Evolutionary conservation across 2,329 filamentous ascomycete genomes (phyloP), one percentile per base, ranked within the genome.

Genomic region (Diplodia mutila): DNA sequence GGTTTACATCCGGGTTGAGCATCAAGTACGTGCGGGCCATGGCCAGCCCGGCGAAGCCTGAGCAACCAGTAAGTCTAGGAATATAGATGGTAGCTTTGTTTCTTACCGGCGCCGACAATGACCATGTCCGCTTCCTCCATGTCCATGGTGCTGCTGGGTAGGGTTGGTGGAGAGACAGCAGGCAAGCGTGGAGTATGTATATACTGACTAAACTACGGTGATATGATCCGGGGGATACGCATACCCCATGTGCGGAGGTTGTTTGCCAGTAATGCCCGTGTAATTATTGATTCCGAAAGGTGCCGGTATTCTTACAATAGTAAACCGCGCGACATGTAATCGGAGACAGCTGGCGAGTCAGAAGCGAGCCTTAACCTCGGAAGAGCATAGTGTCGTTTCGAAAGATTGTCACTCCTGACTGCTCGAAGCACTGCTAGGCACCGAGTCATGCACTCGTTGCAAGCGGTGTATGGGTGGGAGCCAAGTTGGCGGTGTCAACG

Each of bases 11-110:
- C 0, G 79, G 79, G 67, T 83, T 77, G 14, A 80, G 73, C 54
- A 82, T 77, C 67, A 81, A 81, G 69, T 83, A 83, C 1, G 82
- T 84, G 72, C 84, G 84, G 6, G 84, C 80, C 16, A 80, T 77
- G 53, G 79, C 78, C 27, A 86, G 75, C 11, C 84, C 84, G 69
- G 80, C 80, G 23, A 76, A 73, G 21, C 74, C 74, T 75, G 53
- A 5, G 6, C 14, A 25, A 11, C 46, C 27, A 34, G 16, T 42
- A 9, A 32, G 4, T 8, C 12, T 7, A 5, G 21, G 12, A 9
- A 9, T 3, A 14, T 18, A 5, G 12, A 16, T 21, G n/a, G 27
- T 7, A 29, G 23, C 8, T 4, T 6, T 32, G 5, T 23, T 23
- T 5, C 23, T 16, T 37, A 66, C 63, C 63, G 37, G 63, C 63